Evolutionary conservation across 2,329 filamentous ascomycete species (phyloP).

Genomic region (Alternaria conjuncta): DNA sequence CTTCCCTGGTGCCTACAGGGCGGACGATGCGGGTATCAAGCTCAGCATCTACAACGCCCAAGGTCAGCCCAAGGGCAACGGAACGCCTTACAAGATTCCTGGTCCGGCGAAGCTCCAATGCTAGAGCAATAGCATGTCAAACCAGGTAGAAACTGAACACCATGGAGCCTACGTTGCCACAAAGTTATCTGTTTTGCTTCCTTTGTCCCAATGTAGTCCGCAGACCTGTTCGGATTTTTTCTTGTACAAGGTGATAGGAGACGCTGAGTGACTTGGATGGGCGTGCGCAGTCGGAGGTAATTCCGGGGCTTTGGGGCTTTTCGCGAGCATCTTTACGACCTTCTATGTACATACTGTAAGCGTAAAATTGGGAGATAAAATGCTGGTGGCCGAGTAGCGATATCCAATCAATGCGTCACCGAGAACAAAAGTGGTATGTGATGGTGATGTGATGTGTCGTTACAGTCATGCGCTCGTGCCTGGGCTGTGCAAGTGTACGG

Average conservation of each 20-base stretch:
- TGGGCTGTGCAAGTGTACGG: not conserved
- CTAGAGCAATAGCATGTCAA: conserved; percentile 30
- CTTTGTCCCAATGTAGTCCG: not conserved
- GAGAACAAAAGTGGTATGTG: not conserved
- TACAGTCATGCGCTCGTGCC: not conserved
- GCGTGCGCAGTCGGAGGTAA: not conserved
- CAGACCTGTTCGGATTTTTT: not conserved
- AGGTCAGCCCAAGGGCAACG: conserved; percentile 25
- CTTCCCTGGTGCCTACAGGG: conserved; percentile 46
- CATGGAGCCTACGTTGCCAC: not conserved
- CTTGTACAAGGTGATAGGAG: not conserved
- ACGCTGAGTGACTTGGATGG: not conserved
- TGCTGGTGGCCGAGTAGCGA: not conserved
- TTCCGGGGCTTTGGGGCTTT: not conserved
- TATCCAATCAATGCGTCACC: not conserved
- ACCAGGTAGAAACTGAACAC: not conserved
- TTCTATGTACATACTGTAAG: not conserved
- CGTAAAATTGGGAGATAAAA: not conserved
- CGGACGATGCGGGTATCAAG: conserved; percentile 39
- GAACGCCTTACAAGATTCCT: conserved; percentile 56
- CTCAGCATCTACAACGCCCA: conserved; percentile 39
- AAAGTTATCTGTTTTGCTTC: not conserved
- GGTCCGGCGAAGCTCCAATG: conserved; percentile 60
- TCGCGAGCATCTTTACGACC: not conserved
- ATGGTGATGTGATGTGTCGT: not conserved